Percentiles rank a stretch among this genome's conserved stretches.
Evolutionary conservation across 257 asterid species (phyloP).

Genomic region (Oldenlandia corymbosa): DNA sequence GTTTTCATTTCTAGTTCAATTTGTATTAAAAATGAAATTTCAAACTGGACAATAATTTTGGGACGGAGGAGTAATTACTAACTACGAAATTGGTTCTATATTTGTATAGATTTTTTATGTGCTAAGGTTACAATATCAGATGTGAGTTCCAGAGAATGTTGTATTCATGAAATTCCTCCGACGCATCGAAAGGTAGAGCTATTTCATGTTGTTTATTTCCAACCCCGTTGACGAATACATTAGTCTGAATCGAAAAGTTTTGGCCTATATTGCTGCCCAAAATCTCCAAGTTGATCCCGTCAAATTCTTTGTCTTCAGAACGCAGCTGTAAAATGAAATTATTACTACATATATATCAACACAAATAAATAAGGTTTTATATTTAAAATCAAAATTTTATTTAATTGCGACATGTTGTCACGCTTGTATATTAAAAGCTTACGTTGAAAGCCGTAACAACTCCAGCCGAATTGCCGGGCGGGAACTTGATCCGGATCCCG

Average conservation of each 20-base stretch:
- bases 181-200: slow-evolving; percentile 60
- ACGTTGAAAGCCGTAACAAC: slow-evolving; percentile 64
- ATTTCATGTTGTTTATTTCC: slow-evolving; percentile 54
- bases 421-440: no score
- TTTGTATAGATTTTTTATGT: no score
- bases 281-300: slow-evolving; percentile 66
- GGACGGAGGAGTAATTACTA: no score
- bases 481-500: slow-evolving; percentile 52
- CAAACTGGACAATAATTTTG: no score
- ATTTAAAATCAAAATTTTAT: no score
- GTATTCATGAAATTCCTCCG: slow-evolving; percentile 58
- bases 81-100: no score
- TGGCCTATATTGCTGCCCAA: slow-evolving; percentile 58
- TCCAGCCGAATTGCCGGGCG: slow-evolving; percentile 53
- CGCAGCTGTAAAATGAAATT: no score
- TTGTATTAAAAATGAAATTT: no score
- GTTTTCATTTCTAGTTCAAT: no score
- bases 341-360: no score
- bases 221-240: slow-evolving; percentile 44
- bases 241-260: slow-evolving; percentile 54
- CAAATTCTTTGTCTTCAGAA: slow-evolving; percentile 31
- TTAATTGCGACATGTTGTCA: no score
- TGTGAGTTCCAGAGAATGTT: slow-evolving; percentile 51
- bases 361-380: no score
- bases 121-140: slow-evolving; percentile 23